A percentile compares a stretch with the other conserved stretches of the same genome.
phyloP scores from a whole-genome alignment of 176 grass and related monocot species.

The Elymus sibiricus region DNA sequence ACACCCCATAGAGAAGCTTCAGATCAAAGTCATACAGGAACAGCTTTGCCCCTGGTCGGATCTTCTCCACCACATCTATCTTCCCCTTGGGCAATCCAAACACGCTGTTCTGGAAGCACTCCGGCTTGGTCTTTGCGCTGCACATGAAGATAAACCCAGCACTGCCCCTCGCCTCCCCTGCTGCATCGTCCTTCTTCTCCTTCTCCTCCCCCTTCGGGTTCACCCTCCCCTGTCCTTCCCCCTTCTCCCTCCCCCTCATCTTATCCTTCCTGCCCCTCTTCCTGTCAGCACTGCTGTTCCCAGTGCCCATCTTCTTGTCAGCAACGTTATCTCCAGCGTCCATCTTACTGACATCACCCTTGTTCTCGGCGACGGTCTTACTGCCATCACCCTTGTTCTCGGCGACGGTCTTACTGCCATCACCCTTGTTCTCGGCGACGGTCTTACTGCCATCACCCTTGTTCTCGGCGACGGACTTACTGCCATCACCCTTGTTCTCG shows the following conservation, averaged over 20 bases:
- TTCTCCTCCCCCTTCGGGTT: background rate
- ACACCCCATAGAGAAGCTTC: conserved; percentile 73
- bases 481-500: background rate
- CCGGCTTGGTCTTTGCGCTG: conserved; percentile 56
- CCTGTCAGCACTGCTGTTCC: background rate
- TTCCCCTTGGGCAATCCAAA: conserved; percentile 60
- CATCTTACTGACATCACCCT: background rate
- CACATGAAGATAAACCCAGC: conserved; percentile 78
- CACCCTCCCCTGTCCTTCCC: background rate
- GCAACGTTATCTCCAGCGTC: background rate
- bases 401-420: background rate
- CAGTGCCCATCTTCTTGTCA: background rate
- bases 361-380: background rate
- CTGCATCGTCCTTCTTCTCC: background rate
- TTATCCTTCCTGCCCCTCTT: background rate
- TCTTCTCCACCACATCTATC: conserved; percentile 64
- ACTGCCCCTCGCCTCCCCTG: background rate
- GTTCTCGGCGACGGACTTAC: background rate
- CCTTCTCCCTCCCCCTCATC: background rate
- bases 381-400: background rate
- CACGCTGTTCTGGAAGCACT: conserved; percentile 48
- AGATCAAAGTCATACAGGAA: conserved; percentile 78
- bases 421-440: background rate
- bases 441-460: background rate
- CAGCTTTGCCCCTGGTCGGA: conserved; percentile 37